Base-by-base conservation (phyloP, 2,329 filamentous ascomycete species). In the Verticillium nubilum region DNA sequence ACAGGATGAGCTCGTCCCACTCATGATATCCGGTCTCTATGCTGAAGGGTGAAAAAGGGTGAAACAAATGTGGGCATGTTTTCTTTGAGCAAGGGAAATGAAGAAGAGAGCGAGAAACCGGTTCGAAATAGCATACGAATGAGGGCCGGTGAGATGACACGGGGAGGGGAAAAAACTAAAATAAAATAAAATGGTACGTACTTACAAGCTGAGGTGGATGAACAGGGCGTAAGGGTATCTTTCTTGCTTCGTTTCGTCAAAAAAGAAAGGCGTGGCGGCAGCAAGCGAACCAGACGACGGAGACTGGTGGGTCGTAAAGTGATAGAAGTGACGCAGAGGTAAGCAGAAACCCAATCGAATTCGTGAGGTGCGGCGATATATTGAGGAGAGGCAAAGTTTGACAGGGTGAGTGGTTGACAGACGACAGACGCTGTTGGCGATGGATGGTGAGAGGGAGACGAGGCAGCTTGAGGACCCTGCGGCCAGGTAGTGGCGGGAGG, bases 391-490 rank as follows among this genome's bases (percentile, higher is more conserved):
- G 42, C 35, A 13, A 12, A 12, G 7, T n/a, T 47, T 19, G 19
- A 47, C 42, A 10, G 42, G 19, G 19, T 23, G 9, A 2, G 19
- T 23, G 42, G 42, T 25, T 2, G 42, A 3, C 19, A 50, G 42
- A 19, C 19, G 42, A 5, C 10, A 23, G 42, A 25, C 19, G 42
- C 9, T 50, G 42, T 19, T 23, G 42, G 19, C 25, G 42, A 19
- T 25, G 35, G 35, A 37, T 37, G 35, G 35, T 17, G 17, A 37
- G 19, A 50, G 19, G 42, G 42, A 50, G 42, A 53, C 25, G 26
- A 53, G 52, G 27, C 52, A 53, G 52, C 52, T 28, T 53, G 52
- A 53, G 52, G 27, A 53, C 52, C 52, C 52, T 53, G 52, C 52
- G 52, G 27, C 27, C 28, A 17, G 52, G 52, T 29, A 23, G 52